These are phyloP conservation scores for Bombardia bombarda DNA, from an alignment of 495 filamentous ascomycete genomes.

Conservation along the genomic window DNA sequence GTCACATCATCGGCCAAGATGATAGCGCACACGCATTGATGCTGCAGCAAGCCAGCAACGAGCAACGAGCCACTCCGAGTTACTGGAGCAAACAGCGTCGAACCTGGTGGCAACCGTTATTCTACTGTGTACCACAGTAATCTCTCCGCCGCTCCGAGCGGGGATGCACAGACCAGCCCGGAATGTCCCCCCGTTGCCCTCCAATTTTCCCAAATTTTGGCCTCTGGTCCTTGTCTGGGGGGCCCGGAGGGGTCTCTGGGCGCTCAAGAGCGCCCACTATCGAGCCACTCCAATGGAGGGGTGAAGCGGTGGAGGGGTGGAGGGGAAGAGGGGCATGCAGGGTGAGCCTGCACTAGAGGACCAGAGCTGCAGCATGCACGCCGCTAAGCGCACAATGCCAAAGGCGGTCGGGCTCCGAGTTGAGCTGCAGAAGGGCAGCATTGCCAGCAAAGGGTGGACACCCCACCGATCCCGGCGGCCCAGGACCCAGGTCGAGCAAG, in stretches of 20 bases:
- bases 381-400: background rate
- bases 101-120: background rate
- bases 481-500: background rate
- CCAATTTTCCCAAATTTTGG: too few species aligned
- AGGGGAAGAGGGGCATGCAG: too few species aligned
- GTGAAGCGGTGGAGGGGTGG: background rate
- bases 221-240: too few species aligned
- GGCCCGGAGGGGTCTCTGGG: too few species aligned
- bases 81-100: too few species aligned
- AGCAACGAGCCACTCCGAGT: too few species aligned
- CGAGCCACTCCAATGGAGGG: too few species aligned
- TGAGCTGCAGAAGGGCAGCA: background rate
- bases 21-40: background rate
- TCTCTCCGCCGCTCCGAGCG: background rate
- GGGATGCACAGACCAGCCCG: background rate
- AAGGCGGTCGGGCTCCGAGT: background rate
- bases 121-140: too few species aligned
- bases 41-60: too few species aligned
- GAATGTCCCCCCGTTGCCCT: background rate
- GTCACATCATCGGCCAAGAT: background rate
- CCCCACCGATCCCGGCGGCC: constrained; percentile 14
- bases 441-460: background rate
- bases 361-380: too few species aligned
- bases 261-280: too few species aligned
- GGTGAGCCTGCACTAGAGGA: too few species aligned